Evolutionary conservation across 345 rosid genomes (phyloP), one percentile per base, ranked within the genome.

Genomic region (Angophora floribunda): DNA sequence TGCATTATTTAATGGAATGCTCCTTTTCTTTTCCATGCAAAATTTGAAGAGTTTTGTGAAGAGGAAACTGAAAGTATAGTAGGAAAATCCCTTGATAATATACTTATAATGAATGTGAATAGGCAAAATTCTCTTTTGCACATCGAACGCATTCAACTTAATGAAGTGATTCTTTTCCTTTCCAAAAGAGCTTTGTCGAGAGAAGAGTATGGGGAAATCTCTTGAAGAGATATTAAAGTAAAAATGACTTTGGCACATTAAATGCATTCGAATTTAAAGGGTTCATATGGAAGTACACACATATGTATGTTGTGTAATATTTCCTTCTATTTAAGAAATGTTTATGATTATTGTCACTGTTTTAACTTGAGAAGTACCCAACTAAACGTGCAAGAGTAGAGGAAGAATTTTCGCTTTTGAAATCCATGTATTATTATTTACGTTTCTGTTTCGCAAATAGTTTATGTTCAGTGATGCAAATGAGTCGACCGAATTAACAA

Each of bases 291-390:
- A 22, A 22, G 2, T 55, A 1, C 3, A 55, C 1, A 57, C 13
- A 57, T 22, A 55, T 7, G 21, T 19, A 21, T 19, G 3, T 0
- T 1, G 19, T 55, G 28, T 22, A 5, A 55, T 8, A 55, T 21
- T 55, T 22, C 51, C 2, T 57, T 24, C n/a, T 28, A 4, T 24
- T 57, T 24, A 57, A 36, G 9, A 57, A 1, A 0, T 24, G 1
- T 7, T 24, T 57, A 10, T 24, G 65, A 57, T 24, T 57, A 24
- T 24, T 24, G 1, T 57, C 63, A 0, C 1, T 57, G 0, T 57
- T 24, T 0, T 22, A 22, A 22, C 28, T 57, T 0, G 0, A 57
- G 9, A 57, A 4, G 63, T 1, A 24, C 4, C 1, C 0, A 2
- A 57, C 4, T 1, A 1, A 57, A 24, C 2, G n/a, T 24, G 14